phyloP scores from a whole-genome alignment of 306 rosid genomes.

The Quercus ilex region DNA sequence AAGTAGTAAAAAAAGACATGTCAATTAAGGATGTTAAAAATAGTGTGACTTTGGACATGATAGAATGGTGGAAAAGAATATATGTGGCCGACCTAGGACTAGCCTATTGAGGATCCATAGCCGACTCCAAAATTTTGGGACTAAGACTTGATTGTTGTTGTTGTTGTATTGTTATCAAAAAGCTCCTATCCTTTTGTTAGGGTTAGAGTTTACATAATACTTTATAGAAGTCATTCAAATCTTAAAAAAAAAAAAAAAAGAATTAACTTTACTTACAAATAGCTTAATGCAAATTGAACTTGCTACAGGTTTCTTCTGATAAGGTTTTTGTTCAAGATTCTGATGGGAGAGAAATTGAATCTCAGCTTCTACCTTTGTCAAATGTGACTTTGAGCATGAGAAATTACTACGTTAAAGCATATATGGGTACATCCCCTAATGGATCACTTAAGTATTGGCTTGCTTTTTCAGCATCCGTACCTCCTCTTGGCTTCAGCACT shows the following conservation, averaged over 20 bases:
- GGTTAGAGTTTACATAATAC: not conserved
- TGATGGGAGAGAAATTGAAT: conserved; percentile 60
- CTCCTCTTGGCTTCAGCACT: conserved; percentile 88
- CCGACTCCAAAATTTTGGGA: no score
- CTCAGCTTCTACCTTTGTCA: conserved; percentile 72
- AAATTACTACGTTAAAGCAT: conserved; percentile 48
- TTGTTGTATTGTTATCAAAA: no score
- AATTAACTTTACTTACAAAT: not conserved
- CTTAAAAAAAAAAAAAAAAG: not conserved
- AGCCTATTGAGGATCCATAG: no score
- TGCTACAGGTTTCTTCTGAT: conserved; percentile 51
- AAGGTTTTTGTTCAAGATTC: conserved; percentile 63
- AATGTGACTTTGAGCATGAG: conserved; percentile 41
- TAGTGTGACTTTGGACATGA: no score
- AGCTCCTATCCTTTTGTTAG: not conserved
- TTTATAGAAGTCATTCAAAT: not conserved
- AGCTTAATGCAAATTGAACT: conserved; percentile 10
- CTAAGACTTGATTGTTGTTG: no score
- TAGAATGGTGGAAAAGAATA: no score
- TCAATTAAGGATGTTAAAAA: no score
- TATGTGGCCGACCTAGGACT: no score
- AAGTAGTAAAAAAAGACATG: no score
- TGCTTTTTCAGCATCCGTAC: conserved; percentile 67
- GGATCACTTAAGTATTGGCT: conserved; percentile 68
- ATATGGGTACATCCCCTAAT: conserved; percentile 56